phyloP scores from a whole-genome alignment of 2,329 filamentous ascomycete genomes.

The Truncatella angustata region DNA sequence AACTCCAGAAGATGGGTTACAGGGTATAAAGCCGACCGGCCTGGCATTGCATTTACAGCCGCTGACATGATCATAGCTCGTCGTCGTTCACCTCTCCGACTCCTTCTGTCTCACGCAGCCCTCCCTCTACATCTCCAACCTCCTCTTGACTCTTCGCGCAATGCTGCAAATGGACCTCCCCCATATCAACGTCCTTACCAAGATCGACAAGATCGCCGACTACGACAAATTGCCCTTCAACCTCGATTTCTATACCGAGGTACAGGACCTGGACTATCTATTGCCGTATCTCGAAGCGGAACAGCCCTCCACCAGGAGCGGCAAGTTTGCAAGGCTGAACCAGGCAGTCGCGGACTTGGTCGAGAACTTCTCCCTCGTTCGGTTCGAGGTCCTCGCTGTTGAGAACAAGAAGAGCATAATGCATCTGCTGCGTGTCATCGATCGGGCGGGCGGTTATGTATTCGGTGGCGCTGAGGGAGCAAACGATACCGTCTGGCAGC shows the following conservation, averaged over 20 bases:
- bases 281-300: slow-evolving; percentile 79
- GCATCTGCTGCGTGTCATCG: slow-evolving; percentile 82
- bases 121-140: slow-evolving; percentile 90
- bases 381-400: slow-evolving; percentile 90
- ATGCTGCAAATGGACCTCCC: slow-evolving; percentile 99
- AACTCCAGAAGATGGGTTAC: slow-evolving; percentile 86
- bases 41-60: background rate
- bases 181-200: slow-evolving; percentile 92
- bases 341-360: slow-evolving; percentile 83
- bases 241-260: slow-evolving; percentile 95
- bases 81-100: slow-evolving; percentile 90
- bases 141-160: slow-evolving; percentile 87
- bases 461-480: slow-evolving; percentile 89
- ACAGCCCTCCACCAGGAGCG: slow-evolving; percentile 63
- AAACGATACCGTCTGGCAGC: slow-evolving; percentile 96
- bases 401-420: slow-evolving; percentile 98
- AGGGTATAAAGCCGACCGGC: slow-evolving; percentile 57
- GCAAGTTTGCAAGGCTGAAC: slow-evolving; percentile 83
- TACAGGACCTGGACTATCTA: slow-evolving; percentile 86
- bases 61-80: slow-evolving; percentile 61
- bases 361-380: slow-evolving; percentile 84
- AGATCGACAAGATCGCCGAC: slow-evolving; percentile 88
- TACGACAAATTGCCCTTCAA: slow-evolving; percentile 92
- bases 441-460: slow-evolving; percentile 88
- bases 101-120: slow-evolving; percentile 91